Evolutionary conservation across 139 green algal genomes (phyloP).

Genomic region (Chloropicon primus): DNA sequence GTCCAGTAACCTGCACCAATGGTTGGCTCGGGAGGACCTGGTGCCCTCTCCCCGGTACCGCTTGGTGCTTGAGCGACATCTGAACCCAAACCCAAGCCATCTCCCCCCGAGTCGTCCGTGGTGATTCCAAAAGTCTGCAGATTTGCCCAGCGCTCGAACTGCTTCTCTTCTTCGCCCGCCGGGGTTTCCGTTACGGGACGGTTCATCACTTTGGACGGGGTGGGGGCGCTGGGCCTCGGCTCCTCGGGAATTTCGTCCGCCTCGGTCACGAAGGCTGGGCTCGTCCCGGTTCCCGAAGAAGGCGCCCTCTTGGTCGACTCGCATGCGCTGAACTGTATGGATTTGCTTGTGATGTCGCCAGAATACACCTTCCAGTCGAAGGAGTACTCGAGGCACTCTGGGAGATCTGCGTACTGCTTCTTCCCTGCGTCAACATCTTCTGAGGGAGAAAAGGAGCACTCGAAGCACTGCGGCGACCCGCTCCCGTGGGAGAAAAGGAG

Average conservation of each 20-base stretch:
- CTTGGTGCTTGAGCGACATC: no score
- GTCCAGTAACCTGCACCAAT: background rate
- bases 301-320: background rate
- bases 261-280: no score
- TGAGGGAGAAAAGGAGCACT: background rate
- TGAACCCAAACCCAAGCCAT: no score
- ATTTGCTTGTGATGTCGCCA: background rate
- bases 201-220: background rate
- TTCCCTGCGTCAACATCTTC: background rate
- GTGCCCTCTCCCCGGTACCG: background rate
- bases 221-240: background rate
- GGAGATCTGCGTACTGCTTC: background rate
- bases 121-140: background rate
- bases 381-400: background rate
- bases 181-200: background rate
- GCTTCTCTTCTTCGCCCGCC: background rate
- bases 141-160: background rate
- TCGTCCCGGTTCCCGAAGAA: background rate
- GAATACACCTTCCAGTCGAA: background rate
- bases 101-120: no score
- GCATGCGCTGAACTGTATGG: background rate
- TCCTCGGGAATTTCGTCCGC: background rate
- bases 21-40: background rate
- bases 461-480: background rate
- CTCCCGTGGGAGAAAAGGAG: background rate